A percentile compares a stretch with the other conserved stretches of the same genome.
Evolutionary conservation across 495 filamentous ascomycete genomes (phyloP).

Genomic region (Tuber calosporum): DNA sequence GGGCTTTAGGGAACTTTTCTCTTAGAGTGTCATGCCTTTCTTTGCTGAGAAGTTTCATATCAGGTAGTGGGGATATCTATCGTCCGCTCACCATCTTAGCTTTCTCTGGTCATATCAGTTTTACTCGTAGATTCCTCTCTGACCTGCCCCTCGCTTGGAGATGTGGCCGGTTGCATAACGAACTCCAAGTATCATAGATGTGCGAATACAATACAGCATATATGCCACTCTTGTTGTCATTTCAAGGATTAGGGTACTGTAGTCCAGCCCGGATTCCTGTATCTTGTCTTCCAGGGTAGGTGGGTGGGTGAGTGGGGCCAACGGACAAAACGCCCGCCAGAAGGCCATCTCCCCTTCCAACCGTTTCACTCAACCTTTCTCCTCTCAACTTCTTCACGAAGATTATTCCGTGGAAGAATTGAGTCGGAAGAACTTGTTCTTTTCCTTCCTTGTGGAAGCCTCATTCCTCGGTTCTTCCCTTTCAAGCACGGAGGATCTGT

Average conservation of each 20-base stretch:
- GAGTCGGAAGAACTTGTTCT: neutral
- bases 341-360: neutral
- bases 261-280: neutral
- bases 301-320: neutral
- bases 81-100: neutral
- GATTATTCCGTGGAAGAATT: neutral
- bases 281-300: neutral
- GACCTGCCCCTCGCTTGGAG: neutral
- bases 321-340: neutral
- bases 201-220: neutral
- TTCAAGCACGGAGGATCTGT: neutral
- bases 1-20: neutral
- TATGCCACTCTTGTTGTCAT: neutral
- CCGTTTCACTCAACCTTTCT: neutral
- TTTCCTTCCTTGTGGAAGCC: neutral
- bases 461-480: neutral
- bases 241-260: neutral
- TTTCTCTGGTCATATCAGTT: neutral
- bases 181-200: neutral
- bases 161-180: neutral
- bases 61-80: neutral
- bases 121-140: neutral
- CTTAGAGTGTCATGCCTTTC: neutral
- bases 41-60: neutral
- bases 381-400: neutral